Percentiles rank a stretch among this genome's conserved stretches.
Evolutionary conservation across 257 asterid species (phyloP).

Genomic region (Leptodermis oblonga): DNA sequence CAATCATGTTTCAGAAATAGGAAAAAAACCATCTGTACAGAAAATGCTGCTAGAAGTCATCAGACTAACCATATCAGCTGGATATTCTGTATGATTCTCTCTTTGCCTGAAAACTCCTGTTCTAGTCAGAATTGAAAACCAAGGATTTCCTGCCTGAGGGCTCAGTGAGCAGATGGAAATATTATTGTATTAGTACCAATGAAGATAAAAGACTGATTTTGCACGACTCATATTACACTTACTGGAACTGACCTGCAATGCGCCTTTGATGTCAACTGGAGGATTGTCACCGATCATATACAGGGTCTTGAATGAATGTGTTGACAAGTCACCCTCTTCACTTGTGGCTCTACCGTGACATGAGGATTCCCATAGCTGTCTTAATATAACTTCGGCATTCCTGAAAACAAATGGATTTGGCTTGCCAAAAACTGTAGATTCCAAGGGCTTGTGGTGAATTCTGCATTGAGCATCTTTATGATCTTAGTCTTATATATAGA

Average conservation of each 20-base stretch:
- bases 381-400: slow-evolving; percentile 48
- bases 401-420: slow-evolving; percentile 57
- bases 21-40: neutral
- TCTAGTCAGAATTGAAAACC: slow-evolving; percentile 67
- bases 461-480: slow-evolving; percentile 21
- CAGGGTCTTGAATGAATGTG: slow-evolving; percentile 39
- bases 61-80: slow-evolving; percentile 54
- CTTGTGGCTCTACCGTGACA: slow-evolving; percentile 13
- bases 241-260: slow-evolving; percentile 39
- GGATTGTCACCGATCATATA: slow-evolving; percentile 73
- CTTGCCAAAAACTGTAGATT: slow-evolving; percentile 53
- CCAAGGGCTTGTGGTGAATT: slow-evolving; percentile 52
- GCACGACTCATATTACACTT: neutral
- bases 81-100: slow-evolving; percentile 49
- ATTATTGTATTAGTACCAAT: neutral
- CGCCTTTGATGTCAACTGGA: slow-evolving; percentile 56
- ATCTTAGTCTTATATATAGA: neutral
- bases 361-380: slow-evolving; percentile 26
- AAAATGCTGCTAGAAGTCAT: neutral
- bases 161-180: slow-evolving; percentile 2
- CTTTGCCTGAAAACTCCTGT: slow-evolving; percentile 57
- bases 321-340: slow-evolving; percentile 13
- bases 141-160: slow-evolving; percentile 57
- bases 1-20: neutral
- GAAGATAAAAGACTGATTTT: slow-evolving; percentile 3